phyloP scores from a whole-genome alignment of 176 grass and related monocot genomes.

The Avena eriantha region DNA sequence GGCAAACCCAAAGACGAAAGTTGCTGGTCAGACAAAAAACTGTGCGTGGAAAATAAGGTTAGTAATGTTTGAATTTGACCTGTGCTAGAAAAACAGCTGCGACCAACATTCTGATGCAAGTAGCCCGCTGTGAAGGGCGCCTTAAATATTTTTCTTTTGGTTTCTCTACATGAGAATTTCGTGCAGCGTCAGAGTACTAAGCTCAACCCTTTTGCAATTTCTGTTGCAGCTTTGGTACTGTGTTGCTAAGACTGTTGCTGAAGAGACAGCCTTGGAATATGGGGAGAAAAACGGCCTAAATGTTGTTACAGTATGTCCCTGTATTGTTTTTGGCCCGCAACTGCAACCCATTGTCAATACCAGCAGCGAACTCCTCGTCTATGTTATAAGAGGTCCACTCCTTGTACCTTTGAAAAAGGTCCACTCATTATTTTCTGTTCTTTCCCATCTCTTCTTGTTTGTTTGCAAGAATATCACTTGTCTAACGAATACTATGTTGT shows the following conservation, averaged over 20 bases:
- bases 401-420: conserved; percentile 37
- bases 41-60: conserved; percentile 30
- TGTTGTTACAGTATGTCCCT: conserved; percentile 48
- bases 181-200: neutral
- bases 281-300: conserved; percentile 31
- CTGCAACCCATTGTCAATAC: conserved; percentile 30
- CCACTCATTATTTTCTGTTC: neutral
- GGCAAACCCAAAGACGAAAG: conserved; percentile 36
- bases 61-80: neutral
- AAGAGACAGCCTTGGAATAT: conserved; percentile 46
- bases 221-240: conserved; percentile 50
- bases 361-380: conserved; percentile 31
- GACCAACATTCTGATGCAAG: neutral
- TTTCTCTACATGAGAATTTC: neutral
- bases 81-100: neutral
- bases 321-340: conserved; percentile 34
- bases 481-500: neutral
- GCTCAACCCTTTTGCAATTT: neutral
- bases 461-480: neutral
- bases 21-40: conserved; percentile 41
- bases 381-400: conserved; percentile 40
- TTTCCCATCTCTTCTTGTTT: neutral
- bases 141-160: too few species aligned
- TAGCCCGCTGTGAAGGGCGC: neutral
- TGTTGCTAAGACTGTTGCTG: conserved; percentile 51